These are phyloP conservation scores for Keqinozyma sinolaborantium DNA, from an alignment of 1,139 yeast genomes.

Conservation along the genomic window DNA sequence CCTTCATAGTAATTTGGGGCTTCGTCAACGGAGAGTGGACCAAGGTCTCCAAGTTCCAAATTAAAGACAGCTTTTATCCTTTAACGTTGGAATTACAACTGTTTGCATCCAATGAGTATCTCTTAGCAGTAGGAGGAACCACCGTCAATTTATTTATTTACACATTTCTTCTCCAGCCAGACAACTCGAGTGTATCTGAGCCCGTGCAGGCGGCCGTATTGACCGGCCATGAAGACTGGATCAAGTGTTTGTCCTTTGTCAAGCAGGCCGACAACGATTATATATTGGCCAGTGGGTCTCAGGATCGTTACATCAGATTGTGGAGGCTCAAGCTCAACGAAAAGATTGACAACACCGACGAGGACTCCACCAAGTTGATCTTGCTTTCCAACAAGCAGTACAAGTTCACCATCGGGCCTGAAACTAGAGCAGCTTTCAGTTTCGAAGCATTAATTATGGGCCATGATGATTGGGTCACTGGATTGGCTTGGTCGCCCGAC, in stretches of 20 bases:
- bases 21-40: conserved; percentile 8
- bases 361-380: conserved; percentile 50
- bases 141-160: conserved; percentile 54
- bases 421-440: conserved; percentile 50
- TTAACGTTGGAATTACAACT: conserved; percentile 54
- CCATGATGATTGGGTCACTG: conserved; percentile 96
- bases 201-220: conserved; percentile 49
- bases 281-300: conserved; percentile 81
- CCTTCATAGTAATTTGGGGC: conserved; percentile 52
- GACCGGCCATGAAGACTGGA: conserved; percentile 94
- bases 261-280: conserved; percentile 44
- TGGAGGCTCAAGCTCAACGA: conserved; percentile 73
- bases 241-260: conserved; percentile 66
- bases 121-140: conserved; percentile 87
- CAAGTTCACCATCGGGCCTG: conserved; percentile 37
- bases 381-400: conserved; percentile 66
- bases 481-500: conserved; percentile 73
- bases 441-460: conserved; percentile 96
- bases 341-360: conserved; percentile 53
- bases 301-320: conserved; percentile 82
- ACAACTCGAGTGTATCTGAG: conserved; percentile 8
- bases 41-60: conserved; percentile 20
- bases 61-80: conserved; percentile 59
- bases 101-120: conserved; percentile 32
- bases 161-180: conserved; percentile 31